Conservation (phyloP, 2,329 filamentous ascomycete species). For the Harringtonia lauricola region DNA sequence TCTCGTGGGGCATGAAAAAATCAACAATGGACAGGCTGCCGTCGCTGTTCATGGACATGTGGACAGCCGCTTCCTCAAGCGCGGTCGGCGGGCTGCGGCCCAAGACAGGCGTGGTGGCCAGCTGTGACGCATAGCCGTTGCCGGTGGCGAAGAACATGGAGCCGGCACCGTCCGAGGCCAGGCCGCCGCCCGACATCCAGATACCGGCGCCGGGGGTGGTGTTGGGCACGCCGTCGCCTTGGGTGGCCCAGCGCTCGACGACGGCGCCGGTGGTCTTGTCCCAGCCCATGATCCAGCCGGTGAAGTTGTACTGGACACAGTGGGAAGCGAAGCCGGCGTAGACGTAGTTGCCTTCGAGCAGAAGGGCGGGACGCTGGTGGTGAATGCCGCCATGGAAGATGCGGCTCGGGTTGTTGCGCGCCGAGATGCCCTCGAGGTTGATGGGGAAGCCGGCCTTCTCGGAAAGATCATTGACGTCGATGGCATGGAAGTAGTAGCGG, state of each 20-base stretch:
- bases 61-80: constrained; percentile 36
- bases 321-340: constrained; percentile 39
- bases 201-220: constrained; percentile 29
- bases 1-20: constrained; percentile 40
- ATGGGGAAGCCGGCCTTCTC: constrained; percentile 30
- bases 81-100: constrained; percentile 31
- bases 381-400: constrained; percentile 36
- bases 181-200: constrained; percentile 38
- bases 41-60: constrained; percentile 32
- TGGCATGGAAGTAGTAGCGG: constrained; percentile 32
- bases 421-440: constrained; percentile 28
- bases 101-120: constrained; percentile 28
- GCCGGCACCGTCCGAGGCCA: constrained; percentile 33
- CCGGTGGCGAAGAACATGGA: constrained; percentile 36
- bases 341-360: constrained; percentile 33
- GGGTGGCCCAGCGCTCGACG: constrained; percentile 30
- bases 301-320: constrained; percentile 39
- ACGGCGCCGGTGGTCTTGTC: constrained; percentile 31
- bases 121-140: constrained; percentile 36
- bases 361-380: constrained; percentile 32
- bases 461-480: constrained; percentile 31
- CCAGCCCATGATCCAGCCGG: constrained; percentile 36
- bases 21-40: constrained; percentile 31
- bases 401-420: constrained; percentile 32
- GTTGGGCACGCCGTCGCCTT: constrained; percentile 29